Base-by-base conservation (phyloP, 108 stramenopile genomes). In the Discostella pseudostelligera region DNA sequence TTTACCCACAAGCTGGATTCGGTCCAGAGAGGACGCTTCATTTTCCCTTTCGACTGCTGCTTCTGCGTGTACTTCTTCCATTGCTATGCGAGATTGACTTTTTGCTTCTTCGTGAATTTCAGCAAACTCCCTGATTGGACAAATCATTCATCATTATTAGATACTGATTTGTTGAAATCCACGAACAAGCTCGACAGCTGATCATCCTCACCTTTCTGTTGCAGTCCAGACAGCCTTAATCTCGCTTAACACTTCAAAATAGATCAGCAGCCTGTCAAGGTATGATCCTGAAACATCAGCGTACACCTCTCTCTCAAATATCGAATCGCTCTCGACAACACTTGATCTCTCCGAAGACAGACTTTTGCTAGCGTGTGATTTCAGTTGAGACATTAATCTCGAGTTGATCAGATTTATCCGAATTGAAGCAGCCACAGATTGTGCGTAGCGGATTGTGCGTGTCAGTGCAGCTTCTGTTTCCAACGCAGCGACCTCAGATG, bases 21-120 rank as follows among this genome's bases (percentile, higher is more conserved):
- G 68, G 1, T 76, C 54, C 9, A 79, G 35, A 20, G 73, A 70
- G 9, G 64, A 22, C 32, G 39, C 8, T 48, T 80, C 82, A 19
- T 75, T 71, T 25, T 83, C 78, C 43, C 82, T 56, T 44, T 83
- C 82, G n/a, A 79, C 64, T 19, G 49, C 43, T 28, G 78, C 59
- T 63, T 83, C 82, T 1, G 82, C 75, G 25, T 63, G 26, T 26
- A 83, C 72, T 67, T 73, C 64, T 59, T 69, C 76, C 35, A 36
- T 56, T 25, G 76, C 64, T 24, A 77, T 48, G 39, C 48, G 68
- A 5, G 76, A 69, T 69, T 77, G 68, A 47, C 69, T 65, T 0
- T 44, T 59, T 7, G 76, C 44, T 45, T 35, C 76, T 16, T 69
- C 62, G 22, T 80, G 47, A 19, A 83, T 70, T 42, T 75, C 76